Evolutionary conservation across 768 basidiomycete species (phyloP).

Genomic region (Pulveroboletus frians): DNA sequence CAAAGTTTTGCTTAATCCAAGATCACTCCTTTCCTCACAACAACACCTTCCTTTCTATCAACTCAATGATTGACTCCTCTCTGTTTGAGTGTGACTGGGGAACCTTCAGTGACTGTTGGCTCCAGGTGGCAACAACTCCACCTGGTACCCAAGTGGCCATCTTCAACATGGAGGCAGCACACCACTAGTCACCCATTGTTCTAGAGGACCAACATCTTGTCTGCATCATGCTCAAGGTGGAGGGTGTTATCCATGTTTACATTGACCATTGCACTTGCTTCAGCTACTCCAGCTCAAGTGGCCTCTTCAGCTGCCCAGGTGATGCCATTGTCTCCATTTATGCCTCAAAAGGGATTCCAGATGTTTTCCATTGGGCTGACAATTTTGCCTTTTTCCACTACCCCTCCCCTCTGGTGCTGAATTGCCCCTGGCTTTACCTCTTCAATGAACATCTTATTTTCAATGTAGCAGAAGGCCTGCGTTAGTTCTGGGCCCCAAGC

Average conservation of each 20-base stretch:
- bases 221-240: not conserved
- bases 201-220: not conserved
- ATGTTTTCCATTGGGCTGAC: no score
- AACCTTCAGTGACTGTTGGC: not conserved
- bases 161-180: not conserved
- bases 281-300: no score
- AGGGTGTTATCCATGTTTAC: no score
- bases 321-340: no score
- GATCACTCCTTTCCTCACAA: not conserved
- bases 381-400: no score
- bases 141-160: not conserved
- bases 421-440: no score
- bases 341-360: no score
- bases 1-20: not conserved
- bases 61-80: not conserved
- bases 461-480: accelerated
- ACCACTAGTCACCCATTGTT: not conserved
- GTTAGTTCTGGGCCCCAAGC: not conserved
- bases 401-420: no score
- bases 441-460: not conserved
- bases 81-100: not conserved
- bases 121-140: not conserved
- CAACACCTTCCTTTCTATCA: not conserved
- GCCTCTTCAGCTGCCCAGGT: no score
- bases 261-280: no score